Base-by-base conservation (phyloP, 2,329 filamentous ascomycete species). In the Cercospora sp. region DNA sequence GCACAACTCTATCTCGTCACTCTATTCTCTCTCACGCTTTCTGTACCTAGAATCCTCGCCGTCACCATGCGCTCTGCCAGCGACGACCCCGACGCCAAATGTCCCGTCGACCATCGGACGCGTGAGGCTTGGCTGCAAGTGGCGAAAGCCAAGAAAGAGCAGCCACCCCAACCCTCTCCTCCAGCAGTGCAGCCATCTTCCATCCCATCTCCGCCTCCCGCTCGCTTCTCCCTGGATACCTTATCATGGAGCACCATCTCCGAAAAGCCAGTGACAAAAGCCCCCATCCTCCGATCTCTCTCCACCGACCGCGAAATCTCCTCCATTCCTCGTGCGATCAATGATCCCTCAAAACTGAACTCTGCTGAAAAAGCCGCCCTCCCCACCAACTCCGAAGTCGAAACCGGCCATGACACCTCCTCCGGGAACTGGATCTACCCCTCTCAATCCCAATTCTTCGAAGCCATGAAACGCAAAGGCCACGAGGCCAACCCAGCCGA, bases 391-490 rank as follows among this genome's bases (percentile, higher is more conserved):
- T 85, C 87, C 69, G 93, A 97, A 81, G 81, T 87, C 70, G 93
- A 97, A 78, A 91, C 90, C 0, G 90, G 91, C 70, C 85, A 88
- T 24, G 89, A 92, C 75, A 82, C 85, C 61, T 78, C 82, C 43
- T 87, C 88, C 0, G 94, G 94, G 0, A 97, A 97, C 79, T 99
- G 95, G 95, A 90, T 99, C 69, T 99, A 99, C 80, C 95, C 95
- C 0, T 95, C 91, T 0, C 94, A 98, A 80, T 91, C 92, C 77
- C 97, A 97, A 89, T 99, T 99, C 85, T 98, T 98, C 82, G 92
- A 97, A 59, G 95, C 95, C 55, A 94, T 99, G 89, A 89, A 91
- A 83, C 90, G 94, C 78, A 99, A 99, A 81, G 91, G 90, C 53
- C 90, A 93, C 82, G 88, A 89, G 69, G 89, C 87, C 32, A 83